Conservation (phyloP, 2,329 filamentous ascomycete genomes). For the Colletotrichum limetticola region DNA sequence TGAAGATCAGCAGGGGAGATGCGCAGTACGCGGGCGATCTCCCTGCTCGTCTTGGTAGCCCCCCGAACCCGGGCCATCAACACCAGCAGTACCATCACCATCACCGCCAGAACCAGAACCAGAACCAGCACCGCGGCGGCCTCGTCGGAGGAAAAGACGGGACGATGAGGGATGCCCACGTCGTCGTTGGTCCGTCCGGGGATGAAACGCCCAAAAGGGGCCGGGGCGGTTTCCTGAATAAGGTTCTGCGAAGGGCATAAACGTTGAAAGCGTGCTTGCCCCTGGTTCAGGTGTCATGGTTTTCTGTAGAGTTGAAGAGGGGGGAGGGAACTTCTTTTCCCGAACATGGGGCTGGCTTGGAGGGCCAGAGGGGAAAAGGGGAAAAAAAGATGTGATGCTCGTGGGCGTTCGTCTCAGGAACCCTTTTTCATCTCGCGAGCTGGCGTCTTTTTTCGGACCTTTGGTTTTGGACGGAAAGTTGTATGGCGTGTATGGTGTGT, state of each 20-base stretch:
- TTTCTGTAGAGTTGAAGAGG: background rate
- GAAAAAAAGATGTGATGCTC: background rate
- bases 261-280: background rate
- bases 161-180: conserved; percentile 19
- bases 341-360: background rate
- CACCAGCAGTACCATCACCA: background rate
- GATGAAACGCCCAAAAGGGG: conserved; percentile 40
- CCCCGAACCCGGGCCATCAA: background rate
- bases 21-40: conserved; percentile 33
- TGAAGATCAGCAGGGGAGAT: conserved; percentile 37
- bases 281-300: background rate
- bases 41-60: background rate
- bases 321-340: background rate
- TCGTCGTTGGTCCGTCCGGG: background rate
- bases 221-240: conserved; percentile 46
- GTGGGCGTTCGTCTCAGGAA: background rate
- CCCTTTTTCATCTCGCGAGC: background rate
- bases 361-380: background rate
- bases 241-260: conserved; percentile 47
- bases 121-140: background rate
- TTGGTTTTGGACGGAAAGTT: background rate
- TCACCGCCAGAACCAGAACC: background rate
- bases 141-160: conserved; percentile 20
- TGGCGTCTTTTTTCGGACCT: background rate
- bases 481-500: background rate